These are phyloP conservation scores for Solanum paucissectum DNA, from an alignment of 257 asterid genomes.

Conservation along the genomic window DNA sequence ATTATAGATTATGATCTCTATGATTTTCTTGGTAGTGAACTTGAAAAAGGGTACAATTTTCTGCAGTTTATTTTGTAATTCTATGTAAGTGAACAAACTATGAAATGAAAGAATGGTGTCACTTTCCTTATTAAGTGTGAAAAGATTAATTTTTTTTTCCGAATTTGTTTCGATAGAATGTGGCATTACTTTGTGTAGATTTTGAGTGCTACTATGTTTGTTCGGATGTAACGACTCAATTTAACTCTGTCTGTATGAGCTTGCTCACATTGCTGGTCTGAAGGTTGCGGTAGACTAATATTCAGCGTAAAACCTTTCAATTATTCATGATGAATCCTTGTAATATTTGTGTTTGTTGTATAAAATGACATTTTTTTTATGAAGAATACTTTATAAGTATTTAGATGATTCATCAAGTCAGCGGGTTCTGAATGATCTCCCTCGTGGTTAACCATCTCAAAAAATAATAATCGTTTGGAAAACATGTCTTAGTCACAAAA, in stretches of 20 bases:
- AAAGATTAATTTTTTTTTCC: not conserved
- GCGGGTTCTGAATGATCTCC: not conserved
- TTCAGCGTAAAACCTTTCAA: not conserved
- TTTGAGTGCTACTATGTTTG: not conserved
- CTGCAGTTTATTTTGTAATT: not conserved
- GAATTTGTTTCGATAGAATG: not conserved
- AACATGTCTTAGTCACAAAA: not conserved
- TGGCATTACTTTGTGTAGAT: not conserved
- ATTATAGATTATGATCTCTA: not conserved
- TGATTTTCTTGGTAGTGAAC: not conserved
- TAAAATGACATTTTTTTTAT: not conserved
- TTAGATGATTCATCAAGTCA: not conserved
- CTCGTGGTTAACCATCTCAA: not conserved
- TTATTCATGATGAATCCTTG: not conserved
- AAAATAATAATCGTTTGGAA: no score
- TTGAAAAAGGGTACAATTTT: not conserved
- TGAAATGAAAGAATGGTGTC: not conserved
- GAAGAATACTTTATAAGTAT: not conserved
- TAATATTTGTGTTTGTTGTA: not conserved
- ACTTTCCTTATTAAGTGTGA: not conserved
- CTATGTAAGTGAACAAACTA: not conserved
- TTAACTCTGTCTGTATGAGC: not conserved
- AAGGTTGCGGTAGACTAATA: fast-evolving
- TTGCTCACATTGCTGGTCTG: not conserved
- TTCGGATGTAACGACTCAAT: not conserved